Conservation (phyloP, 1,284 basidiomycete species). For the Moesziomyces aphidis region DNA sequence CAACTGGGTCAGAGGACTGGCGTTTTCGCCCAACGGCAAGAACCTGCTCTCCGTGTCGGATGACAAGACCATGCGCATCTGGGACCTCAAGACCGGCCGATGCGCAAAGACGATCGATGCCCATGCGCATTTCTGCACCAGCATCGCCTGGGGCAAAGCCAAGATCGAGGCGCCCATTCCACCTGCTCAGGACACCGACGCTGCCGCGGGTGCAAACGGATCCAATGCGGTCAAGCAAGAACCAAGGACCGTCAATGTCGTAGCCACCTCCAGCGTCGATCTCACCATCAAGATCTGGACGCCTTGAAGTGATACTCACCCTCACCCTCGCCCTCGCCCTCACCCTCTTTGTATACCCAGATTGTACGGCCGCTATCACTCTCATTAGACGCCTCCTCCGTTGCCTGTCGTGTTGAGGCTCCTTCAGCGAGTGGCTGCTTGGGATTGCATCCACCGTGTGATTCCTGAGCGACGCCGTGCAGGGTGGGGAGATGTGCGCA, state of each 20-base stretch:
- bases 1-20: slow-evolving; percentile 62
- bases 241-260: slow-evolving; percentile 61
- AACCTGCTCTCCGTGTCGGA: slow-evolving; percentile 87
- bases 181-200: slow-evolving; percentile 46
- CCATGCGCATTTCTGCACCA: slow-evolving; percentile 81
- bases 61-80: slow-evolving; percentile 88
- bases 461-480: no score
- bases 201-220: slow-evolving; percentile 5
- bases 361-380: background rate
- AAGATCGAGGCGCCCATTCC: slow-evolving; percentile 48
- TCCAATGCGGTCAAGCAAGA: slow-evolving; percentile 11
- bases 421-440: no score
- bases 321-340: no score
- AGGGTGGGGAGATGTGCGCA: no score
- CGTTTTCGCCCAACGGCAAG: slow-evolving; percentile 73
- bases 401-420: no score
- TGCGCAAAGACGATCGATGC: slow-evolving; percentile 86
- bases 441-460: no score
- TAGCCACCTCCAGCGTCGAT: slow-evolving; percentile 64
- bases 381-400: background rate
- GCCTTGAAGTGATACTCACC: slow-evolving; percentile 28
- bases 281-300: slow-evolving; percentile 62
- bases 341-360: background rate
- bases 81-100: slow-evolving; percentile 84
- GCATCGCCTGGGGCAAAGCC: slow-evolving; percentile 64